Evolutionary conservation across 345 rosid species (phyloP).

Genomic region (Arabidopsis suecica): DNA sequence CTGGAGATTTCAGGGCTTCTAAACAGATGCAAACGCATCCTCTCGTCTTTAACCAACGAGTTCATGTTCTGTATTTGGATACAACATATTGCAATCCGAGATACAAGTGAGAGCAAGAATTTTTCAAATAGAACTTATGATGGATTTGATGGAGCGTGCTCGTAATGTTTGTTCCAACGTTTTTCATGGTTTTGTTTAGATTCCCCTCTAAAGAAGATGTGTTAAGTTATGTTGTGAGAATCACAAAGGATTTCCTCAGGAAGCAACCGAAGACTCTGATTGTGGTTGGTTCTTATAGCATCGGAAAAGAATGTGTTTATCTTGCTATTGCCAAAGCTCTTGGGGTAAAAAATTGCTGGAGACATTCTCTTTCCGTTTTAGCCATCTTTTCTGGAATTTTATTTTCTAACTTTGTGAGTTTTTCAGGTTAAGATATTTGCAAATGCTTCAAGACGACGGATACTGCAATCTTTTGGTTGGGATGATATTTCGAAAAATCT

Average conservation of each 20-base stretch:
- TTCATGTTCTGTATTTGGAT: constrained; percentile 73
- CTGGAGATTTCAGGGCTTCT: constrained; percentile 89
- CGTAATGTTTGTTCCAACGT: background rate
- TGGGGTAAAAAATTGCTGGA: constrained; percentile 52
- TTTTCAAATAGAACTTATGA: constrained; percentile 5
- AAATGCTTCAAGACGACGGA: constrained; percentile 64
- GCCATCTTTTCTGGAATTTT: background rate
- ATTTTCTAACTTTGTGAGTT: background rate
- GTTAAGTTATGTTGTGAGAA: constrained; percentile 57
- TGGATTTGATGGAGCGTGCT: background rate
- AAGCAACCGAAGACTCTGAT: constrained; percentile 73
- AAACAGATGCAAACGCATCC: constrained; percentile 64
- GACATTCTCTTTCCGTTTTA: background rate
- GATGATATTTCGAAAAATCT: constrained; percentile 67
- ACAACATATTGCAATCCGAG: constrained; percentile 84
- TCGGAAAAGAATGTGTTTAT: constrained; percentile 82
- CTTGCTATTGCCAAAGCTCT: constrained; percentile 76
- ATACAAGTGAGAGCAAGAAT: constrained; percentile 55
- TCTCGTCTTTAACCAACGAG: constrained; percentile 56
- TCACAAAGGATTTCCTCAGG: constrained; percentile 59
- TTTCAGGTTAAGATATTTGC: constrained; percentile 69
- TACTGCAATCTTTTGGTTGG: constrained; percentile 71
- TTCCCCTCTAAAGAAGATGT: constrained; percentile 81
- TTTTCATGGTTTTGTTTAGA: constrained; percentile 48
- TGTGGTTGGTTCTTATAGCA: constrained; percentile 84